Conservation (phyloP, 2,329 filamentous ascomycete species). For the Elsinoe necatrix region DNA sequence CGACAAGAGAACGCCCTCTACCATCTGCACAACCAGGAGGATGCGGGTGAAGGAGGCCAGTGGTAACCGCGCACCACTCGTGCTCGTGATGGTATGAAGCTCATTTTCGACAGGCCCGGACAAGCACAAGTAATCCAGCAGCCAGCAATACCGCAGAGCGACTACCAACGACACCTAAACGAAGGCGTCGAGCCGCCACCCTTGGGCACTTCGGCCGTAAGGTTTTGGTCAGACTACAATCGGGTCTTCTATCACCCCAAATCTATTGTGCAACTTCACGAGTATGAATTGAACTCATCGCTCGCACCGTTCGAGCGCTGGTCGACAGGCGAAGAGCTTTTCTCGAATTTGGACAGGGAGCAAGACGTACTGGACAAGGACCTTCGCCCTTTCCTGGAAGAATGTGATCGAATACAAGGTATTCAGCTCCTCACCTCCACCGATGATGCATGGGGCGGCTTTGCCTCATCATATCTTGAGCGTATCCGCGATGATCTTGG, state of each 20-base stretch:
- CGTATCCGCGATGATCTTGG: slow-evolving; percentile 81
- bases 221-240: slow-evolving; percentile 96
- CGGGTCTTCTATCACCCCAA: slow-evolving; percentile 85
- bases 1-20: slow-evolving; percentile 85
- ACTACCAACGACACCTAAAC: slow-evolving; percentile 75
- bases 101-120: slow-evolving; percentile 47
- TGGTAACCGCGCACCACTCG: slow-evolving; percentile 32
- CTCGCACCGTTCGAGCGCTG: slow-evolving; percentile 77
- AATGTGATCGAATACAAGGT: slow-evolving; percentile 86
- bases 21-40: slow-evolving; percentile 47
- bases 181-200: slow-evolving; percentile 54
- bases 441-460: slow-evolving; percentile 45
- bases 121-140: slow-evolving; percentile 60
- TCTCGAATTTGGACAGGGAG: slow-evolving; percentile 47
- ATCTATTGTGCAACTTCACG: slow-evolving; percentile 77
- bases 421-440: slow-evolving; percentile 56
- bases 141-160: slow-evolving; percentile 56
- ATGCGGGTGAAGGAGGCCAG: slow-evolving; percentile 33
- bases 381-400: slow-evolving; percentile 77
- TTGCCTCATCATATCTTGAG: slow-evolving; percentile 44
- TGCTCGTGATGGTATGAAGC: background rate
- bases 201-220: slow-evolving; percentile 62
- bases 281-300: slow-evolving; percentile 74
- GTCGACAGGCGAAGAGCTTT: slow-evolving; percentile 65
- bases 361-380: slow-evolving; percentile 87